A percentile compares a stretch with the other conserved stretches of the same genome.
Evolutionary conservation across 1,139 yeast genomes (phyloP).

Genomic region (Eremothecium gossypii): DNA sequence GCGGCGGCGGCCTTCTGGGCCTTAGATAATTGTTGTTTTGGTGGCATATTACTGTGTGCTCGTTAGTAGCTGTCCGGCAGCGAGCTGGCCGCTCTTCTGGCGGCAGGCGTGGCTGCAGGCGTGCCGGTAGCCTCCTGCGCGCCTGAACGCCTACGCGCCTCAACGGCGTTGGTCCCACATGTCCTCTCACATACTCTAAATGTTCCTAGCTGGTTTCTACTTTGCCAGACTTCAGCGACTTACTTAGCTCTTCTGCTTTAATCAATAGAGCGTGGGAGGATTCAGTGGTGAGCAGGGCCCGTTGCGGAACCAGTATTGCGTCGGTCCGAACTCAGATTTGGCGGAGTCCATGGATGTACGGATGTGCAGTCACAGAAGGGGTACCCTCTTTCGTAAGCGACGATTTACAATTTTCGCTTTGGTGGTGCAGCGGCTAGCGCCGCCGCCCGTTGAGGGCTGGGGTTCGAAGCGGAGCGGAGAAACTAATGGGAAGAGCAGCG

Average conservation of each 20-base stretch:
- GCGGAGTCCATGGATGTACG: not conserved
- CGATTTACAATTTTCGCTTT: constrained; percentile 13
- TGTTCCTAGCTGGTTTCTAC: constrained; percentile 15
- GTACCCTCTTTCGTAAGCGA: not conserved
- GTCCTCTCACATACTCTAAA: constrained; percentile 18
- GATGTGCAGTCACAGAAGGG: not conserved
- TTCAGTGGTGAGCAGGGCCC: too few species aligned
- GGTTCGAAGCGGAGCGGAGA: constrained; percentile 32
- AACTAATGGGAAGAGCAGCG: constrained; percentile 3
- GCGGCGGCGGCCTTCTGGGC: constrained; percentile 99
- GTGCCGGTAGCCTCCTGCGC: too few species aligned
- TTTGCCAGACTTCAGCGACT: too few species aligned
- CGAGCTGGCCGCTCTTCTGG: not conserved
- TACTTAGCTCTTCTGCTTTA: too few species aligned
- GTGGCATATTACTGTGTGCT: constrained; percentile 60
- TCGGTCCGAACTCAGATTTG: not conserved
- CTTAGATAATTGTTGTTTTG: constrained; percentile 98
- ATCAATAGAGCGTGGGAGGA: too few species aligned
- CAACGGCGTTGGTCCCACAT: too few species aligned
- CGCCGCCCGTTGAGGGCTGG: constrained; percentile 31
- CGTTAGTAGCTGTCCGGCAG: constrained; percentile 4
- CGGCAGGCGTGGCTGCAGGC: too few species aligned
- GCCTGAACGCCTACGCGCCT: too few species aligned
- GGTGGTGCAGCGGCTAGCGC: constrained; percentile 31
- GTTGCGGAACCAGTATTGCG: too few species aligned